phyloP scores from a whole-genome alignment of 495 filamentous ascomycete species.

The Bacidia rubella region DNA sequence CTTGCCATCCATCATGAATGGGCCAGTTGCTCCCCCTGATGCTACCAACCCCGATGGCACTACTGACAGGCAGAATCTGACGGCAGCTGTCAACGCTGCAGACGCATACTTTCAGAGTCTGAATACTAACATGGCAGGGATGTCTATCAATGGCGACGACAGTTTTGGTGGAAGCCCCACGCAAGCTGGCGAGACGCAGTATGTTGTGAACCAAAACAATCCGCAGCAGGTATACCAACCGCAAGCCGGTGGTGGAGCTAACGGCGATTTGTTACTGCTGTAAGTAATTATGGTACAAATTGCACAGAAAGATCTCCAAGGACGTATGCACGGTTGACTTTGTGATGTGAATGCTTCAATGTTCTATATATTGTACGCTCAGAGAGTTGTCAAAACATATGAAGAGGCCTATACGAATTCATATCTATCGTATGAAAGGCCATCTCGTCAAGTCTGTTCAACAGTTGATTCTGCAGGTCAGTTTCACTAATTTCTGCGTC shows the following conservation, averaged over 20 bases:
- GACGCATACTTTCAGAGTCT: constrained; percentile 75
- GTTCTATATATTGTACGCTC: no score
- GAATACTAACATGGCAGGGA: constrained; percentile 54
- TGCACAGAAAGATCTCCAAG: no score
- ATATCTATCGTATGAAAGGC: no score
- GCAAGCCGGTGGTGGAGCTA: constrained; percentile 32
- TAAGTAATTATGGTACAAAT: no score
- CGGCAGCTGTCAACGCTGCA: constrained; percentile 63
- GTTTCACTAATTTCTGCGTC: no score
- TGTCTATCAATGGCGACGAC: constrained; percentile 42
- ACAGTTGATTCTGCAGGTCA: no score
- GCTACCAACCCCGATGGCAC: constrained; percentile 3
- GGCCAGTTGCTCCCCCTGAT: constrained; percentile 19
- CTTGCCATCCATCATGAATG: constrained; percentile 38
- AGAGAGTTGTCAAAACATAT: no score
- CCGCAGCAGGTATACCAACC: constrained; percentile 37
- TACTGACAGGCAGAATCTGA: constrained; percentile 32
- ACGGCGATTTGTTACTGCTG: constrained; percentile 36
- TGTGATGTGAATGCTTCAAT: no score
- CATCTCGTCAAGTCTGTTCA: no score
- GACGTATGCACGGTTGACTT: no score
- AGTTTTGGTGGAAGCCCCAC: constrained; percentile 24
- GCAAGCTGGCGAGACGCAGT: constrained; percentile 31
- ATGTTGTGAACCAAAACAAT: constrained; percentile 42
- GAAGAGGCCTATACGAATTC: no score